These are phyloP conservation scores for Striga hermonthica DNA, from an alignment of 305 asterid genomes.

Conservation along the genomic window DNA sequence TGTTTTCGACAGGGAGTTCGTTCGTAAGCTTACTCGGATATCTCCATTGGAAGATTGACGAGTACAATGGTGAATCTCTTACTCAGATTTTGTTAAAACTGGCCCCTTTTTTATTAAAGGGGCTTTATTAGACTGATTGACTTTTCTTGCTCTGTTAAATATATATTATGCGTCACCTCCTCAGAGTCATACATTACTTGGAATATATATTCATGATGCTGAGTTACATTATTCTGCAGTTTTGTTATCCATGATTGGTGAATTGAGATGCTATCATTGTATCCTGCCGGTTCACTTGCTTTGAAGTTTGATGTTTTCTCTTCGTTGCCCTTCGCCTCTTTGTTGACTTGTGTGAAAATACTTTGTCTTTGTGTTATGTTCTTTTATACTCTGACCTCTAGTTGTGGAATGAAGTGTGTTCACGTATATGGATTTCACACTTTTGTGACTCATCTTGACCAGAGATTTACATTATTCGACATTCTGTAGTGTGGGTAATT, in stretches of 20 bases:
- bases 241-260: slow-evolving; percentile 12
- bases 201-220: slow-evolving; percentile 3
- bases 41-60: slow-evolving; percentile 16
- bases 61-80: slow-evolving; percentile 34
- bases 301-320: neutral
- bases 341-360: neutral
- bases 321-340: neutral
- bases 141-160: slow-evolving; percentile 24
- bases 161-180: neutral
- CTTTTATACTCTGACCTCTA: slow-evolving; percentile 22
- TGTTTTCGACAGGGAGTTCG: slow-evolving; percentile 25
- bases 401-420: slow-evolving; percentile 18
- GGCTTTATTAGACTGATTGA: slow-evolving; percentile 20
- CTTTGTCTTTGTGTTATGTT: slow-evolving; percentile 6
- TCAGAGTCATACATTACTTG: slow-evolving; percentile 9
- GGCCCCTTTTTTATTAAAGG: slow-evolving; percentile 7
- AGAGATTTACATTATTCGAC: neutral
- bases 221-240: neutral
- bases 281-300: slow-evolving; percentile 21
- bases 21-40: slow-evolving; percentile 23
- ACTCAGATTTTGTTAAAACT: slow-evolving; percentile 13
- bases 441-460: neutral
- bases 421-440: slow-evolving; percentile 13
- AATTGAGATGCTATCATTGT: slow-evolving; percentile 23
- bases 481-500: neutral